Percentiles rank a stretch among this genome's conserved stretches.
Conservation (phyloP, 129 eudicot species). For the Calendula officinalis region DNA sequence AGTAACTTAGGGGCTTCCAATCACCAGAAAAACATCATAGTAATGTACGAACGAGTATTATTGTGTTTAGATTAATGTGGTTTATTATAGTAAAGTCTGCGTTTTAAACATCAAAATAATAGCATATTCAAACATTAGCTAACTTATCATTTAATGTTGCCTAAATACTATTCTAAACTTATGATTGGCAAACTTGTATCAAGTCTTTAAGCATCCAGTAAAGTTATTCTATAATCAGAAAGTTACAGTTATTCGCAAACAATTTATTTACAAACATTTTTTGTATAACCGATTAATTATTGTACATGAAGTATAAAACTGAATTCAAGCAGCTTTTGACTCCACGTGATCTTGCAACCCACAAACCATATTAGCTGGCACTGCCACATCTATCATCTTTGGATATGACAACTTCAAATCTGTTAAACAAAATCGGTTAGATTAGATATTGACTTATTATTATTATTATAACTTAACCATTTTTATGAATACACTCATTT, state of each 20-base stretch:
- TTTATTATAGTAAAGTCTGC: no score
- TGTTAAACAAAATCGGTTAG: slow-evolving; percentile 28
- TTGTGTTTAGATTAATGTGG: no score
- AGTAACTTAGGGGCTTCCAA: no score
- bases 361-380: slow-evolving; percentile 94
- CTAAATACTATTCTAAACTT: neutral
- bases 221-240: slow-evolving; percentile 17
- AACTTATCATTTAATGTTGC: neutral
- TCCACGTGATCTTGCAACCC: slow-evolving; percentile 73
- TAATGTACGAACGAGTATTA: no score
- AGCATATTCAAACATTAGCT: no score
- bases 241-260: slow-evolving; percentile 12
- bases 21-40: no score
- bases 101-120: no score
- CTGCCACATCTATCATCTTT: slow-evolving; percentile 88
- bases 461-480: no score
- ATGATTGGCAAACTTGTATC: neutral
- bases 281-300: neutral
- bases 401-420: slow-evolving; percentile 92
- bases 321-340: slow-evolving; percentile 40
- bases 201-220: neutral
- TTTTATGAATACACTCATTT: slow-evolving; percentile 1
- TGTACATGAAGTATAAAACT: slow-evolving; percentile 18
- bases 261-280: slow-evolving; percentile 13
- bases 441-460: slow-evolving; percentile 1